Evolutionary conservation across 2,329 filamentous ascomycete species (phyloP).

Genomic region (Ploettnerulaceae sp.): DNA sequence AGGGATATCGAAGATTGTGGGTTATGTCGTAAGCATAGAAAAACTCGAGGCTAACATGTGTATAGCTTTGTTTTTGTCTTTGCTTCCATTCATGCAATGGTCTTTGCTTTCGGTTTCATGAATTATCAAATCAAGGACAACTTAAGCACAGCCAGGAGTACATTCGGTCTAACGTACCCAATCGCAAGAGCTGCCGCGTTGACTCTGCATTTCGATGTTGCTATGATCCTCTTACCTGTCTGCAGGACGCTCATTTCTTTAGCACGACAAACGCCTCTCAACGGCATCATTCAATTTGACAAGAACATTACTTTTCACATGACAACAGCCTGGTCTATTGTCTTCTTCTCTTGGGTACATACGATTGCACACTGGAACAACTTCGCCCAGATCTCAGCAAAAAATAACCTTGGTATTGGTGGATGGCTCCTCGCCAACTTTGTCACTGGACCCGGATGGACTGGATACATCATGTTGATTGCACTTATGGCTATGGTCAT

Average conservation of each 20-base stretch:
- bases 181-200: slow-evolving; percentile 73
- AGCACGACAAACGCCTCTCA: slow-evolving; percentile 72
- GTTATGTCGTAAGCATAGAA: slow-evolving; percentile 34
- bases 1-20: slow-evolving; percentile 75
- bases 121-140: slow-evolving; percentile 77
- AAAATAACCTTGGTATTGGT: slow-evolving; percentile 71
- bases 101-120: slow-evolving; percentile 76
- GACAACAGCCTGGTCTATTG: slow-evolving; percentile 78
- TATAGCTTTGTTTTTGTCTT: slow-evolving; percentile 71
- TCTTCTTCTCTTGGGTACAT: slow-evolving; percentile 84
- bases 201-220: slow-evolving; percentile 76
- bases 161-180: slow-evolving; percentile 70
- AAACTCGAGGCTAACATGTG: slow-evolving; percentile 29
- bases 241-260: slow-evolving; percentile 82
- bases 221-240: slow-evolving; percentile 73
- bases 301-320: slow-evolving; percentile 90
- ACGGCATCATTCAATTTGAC: slow-evolving; percentile 83
- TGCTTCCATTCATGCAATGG: slow-evolving; percentile 65
- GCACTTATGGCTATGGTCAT: slow-evolving; percentile 72
- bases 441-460: slow-evolving; percentile 76
- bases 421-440: slow-evolving; percentile 76
- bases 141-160: slow-evolving; percentile 57
- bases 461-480: slow-evolving; percentile 78
- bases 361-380: slow-evolving; percentile 86
- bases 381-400: slow-evolving; percentile 69